Base-by-base conservation (phyloP, 441 rosid species). In the Gossypium laxum region DNA sequence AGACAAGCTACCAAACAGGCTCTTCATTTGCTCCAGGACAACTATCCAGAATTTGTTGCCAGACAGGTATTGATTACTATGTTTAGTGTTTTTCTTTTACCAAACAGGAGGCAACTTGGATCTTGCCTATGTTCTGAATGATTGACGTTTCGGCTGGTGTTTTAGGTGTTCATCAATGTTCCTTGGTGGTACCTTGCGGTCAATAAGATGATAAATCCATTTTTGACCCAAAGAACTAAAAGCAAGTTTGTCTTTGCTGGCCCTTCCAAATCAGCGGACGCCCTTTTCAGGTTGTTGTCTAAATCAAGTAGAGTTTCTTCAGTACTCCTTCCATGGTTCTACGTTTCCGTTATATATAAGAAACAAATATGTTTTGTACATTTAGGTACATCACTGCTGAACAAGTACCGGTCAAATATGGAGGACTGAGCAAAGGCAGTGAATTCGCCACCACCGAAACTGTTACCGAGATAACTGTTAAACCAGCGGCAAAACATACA, bases 171-270 rank as follows among this genome's bases (percentile, higher is more conserved):
- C 69, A 78, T 85, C 77, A 85, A 85, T 77, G 88, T 85, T 12
- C 83, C 86, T 48, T 85, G 88, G 88, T 85, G 88, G 88, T 85
- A 82, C 72, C 72, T 85, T 17, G 83, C 88, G 18, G 79, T 82
- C 77, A 78, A 85, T 64, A 79, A 62, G 74, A 81, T 84, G 76
- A 75, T 85, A 50, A 81, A 80, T 73, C 71, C 76, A 67, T 85
- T 78, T 32, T 75, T 79, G 71, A 82, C 88, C 0, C 88, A 82
- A n/a, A 79, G 88, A 74, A 81, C 83, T n/a, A 81, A 71, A 71
- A 85, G 86, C 75, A 85, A 85, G 66, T 80, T 82, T 76, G 86
- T 82, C 67, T 80, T 85, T 67, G 72, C 88, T 12, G 77, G 86
- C 65, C 82, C 85, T 57, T 77, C 88, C 56, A 82, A 79, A 80